These are phyloP conservation scores for Fomitopsis serialis DNA, from an alignment of 768 basidiomycete species.

Conservation along the genomic window DNA sequence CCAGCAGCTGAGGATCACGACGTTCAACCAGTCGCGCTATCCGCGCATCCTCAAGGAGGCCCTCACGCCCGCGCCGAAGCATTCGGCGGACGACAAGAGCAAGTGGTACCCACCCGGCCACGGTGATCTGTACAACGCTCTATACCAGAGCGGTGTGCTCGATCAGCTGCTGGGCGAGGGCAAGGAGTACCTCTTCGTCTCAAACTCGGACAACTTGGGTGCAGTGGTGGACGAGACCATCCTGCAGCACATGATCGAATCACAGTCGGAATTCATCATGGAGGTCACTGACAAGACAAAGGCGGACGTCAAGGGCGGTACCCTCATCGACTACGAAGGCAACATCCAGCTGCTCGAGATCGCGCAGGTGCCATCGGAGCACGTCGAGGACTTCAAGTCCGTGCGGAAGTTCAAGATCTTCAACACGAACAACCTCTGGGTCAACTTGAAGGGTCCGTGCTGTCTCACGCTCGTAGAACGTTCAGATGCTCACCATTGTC, in stretches of 20 bases:
- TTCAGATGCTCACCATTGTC: neutral
- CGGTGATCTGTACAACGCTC: conserved; percentile 92
- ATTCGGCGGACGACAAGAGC: conserved; percentile 78
- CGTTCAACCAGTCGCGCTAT: conserved; percentile 92
- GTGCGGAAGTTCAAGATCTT: conserved; percentile 93
- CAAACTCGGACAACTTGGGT: conserved; percentile 96
- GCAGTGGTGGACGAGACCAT: conserved; percentile 62
- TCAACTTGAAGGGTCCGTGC: conserved; percentile 62
- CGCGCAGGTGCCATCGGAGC: conserved; percentile 90
- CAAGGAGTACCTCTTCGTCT: conserved; percentile 96
- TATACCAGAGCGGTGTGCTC: conserved; percentile 85
- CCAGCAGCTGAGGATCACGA: conserved; percentile 89
- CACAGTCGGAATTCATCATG: conserved; percentile 84
- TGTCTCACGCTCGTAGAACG: neutral
- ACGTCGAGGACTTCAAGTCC: conserved; percentile 89
- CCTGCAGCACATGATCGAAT: conserved; percentile 80
- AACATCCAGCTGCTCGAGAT: conserved; percentile 87
- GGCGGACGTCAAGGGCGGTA: conserved; percentile 78
- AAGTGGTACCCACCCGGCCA: conserved; percentile 97
- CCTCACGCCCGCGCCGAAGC: conserved; percentile 76
- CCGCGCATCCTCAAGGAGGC: conserved; percentile 90
- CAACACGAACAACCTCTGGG: conserved; percentile 83
- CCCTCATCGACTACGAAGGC: conserved; percentile 88
- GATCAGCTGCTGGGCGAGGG: conserved; percentile 86
- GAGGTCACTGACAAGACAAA: conserved; percentile 97